Percentiles rank a stretch among this genome's conserved stretches.
Conservation (phyloP, 345 rosid genomes). For the Turritis glabra region DNA sequence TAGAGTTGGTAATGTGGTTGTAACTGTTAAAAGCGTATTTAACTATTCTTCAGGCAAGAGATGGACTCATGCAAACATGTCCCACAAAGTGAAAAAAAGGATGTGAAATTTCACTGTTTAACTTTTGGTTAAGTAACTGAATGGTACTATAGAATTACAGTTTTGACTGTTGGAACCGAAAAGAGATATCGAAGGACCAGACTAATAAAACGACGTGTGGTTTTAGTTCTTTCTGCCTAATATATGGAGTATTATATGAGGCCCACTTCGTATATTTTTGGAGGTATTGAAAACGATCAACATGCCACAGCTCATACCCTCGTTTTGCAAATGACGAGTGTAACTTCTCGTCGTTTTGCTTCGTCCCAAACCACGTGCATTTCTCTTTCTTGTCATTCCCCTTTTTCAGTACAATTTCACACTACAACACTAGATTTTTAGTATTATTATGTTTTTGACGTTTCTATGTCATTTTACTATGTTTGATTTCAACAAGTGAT, state of each 20-base stretch:
- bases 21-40: not conserved
- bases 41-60: conserved; percentile 16
- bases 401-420: not conserved
- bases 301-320: conserved; percentile 22
- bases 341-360: conserved; percentile 33
- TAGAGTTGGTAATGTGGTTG: not conserved
- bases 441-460: conserved; percentile 19
- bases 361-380: conserved; percentile 32
- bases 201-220: conserved; percentile 25
- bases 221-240: conserved; percentile 39
- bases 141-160: conserved; percentile 4
- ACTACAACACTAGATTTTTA: conserved; percentile 13
- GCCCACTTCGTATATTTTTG: conserved; percentile 22
- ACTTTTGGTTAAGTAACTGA: conserved; percentile 26
- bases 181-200: conserved; percentile 18
- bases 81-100: conserved; percentile 6
- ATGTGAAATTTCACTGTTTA: conserved; percentile 14
- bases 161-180: conserved; percentile 15
- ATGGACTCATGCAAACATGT: conserved; percentile 7
- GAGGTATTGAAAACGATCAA: conserved; percentile 27
- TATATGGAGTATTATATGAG: not conserved
- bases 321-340: conserved; percentile 25
- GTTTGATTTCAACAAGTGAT: no score
- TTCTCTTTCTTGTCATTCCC: conserved; percentile 12
- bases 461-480: not conserved